Conservation (phyloP, 2,329 filamentous ascomycete species). For the Scortechinia acanthostroma region DNA sequence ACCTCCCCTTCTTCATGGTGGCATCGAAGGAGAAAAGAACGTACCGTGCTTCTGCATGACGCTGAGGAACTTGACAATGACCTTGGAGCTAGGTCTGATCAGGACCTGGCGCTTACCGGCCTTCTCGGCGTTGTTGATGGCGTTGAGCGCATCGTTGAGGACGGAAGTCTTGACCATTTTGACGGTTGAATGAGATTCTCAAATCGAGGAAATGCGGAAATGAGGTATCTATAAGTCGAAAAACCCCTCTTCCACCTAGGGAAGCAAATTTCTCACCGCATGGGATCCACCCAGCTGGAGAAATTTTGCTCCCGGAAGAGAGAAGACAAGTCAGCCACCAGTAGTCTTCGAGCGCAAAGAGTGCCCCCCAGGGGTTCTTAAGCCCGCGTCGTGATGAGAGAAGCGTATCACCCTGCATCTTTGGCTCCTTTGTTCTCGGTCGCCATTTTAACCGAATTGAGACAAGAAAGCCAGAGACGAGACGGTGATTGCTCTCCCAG, state of each 20-base stretch:
- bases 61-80: conserved; percentile 97
- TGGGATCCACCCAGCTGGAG: no score
- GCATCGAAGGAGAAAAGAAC: conserved; percentile 37
- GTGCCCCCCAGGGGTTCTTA: conserved; percentile 1
- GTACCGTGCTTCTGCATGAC: conserved; percentile 99
- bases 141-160: conserved; percentile 97
- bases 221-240: conserved; percentile 53
- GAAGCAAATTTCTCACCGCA: not conserved
- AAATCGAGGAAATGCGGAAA: conserved; percentile 52
- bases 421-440: not conserved
- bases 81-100: conserved; percentile 97
- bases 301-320: no score
- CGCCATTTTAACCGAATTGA: not conserved
- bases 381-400: conserved; percentile 1
- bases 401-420: not conserved
- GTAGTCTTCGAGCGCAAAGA: conserved; percentile 2
- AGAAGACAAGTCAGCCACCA: not conserved
- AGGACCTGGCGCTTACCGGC: conserved; percentile 97
- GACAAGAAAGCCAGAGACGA: not conserved
- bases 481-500: conserved; percentile 1
- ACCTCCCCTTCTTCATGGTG: not conserved
- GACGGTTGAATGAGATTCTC: conserved; percentile 73
- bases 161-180: conserved; percentile 99
- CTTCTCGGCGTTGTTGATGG: conserved; percentile 99
- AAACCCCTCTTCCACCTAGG: conserved; percentile 1